phyloP scores from a whole-genome alignment of 371 early-diverging fungal genomes.

The Synchytrium microbalum region DNA sequence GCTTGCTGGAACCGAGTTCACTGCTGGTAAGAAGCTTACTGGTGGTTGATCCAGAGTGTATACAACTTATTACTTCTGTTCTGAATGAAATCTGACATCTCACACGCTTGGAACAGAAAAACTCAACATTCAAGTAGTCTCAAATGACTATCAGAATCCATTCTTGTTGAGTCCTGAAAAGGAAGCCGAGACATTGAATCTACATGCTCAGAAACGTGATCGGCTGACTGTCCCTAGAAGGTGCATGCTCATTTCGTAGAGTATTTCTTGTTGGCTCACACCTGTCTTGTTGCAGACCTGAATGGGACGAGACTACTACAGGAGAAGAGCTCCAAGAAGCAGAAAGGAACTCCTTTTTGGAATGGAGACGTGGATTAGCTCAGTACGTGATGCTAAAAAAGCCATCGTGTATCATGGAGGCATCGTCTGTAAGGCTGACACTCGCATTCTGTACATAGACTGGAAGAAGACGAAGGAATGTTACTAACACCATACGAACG shows the following conservation, averaged over 20 bases:
- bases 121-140: conserved; percentile 78
- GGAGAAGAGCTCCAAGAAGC: conserved; percentile 68
- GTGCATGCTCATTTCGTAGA: conserved; percentile 12
- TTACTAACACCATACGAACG: conserved; percentile 96
- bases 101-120: conserved; percentile 43
- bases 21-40: conserved; percentile 70
- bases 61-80: no score
- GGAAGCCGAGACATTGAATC: conserved; percentile 60
- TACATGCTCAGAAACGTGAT: conserved; percentile 66
- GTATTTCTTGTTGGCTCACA: no score
- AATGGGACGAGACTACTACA: conserved; percentile 82
- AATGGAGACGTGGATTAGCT: conserved; percentile 87
- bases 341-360: conserved; percentile 82
- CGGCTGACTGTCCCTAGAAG: conserved; percentile 73
- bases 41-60: no score
- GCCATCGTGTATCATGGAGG: conserved; percentile 13
- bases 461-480: conserved; percentile 85
- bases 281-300: no score
- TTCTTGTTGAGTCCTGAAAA: conserved; percentile 71
- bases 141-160: conserved; percentile 61
- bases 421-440: not conserved
- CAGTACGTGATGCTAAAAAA: conserved; percentile 6
- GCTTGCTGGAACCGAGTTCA: conserved; percentile 91
- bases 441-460: conserved; percentile 19
- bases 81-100: no score